Conservation (phyloP, 2,329 filamentous ascomycete species). For the Aureobasidium sp. region DNA sequence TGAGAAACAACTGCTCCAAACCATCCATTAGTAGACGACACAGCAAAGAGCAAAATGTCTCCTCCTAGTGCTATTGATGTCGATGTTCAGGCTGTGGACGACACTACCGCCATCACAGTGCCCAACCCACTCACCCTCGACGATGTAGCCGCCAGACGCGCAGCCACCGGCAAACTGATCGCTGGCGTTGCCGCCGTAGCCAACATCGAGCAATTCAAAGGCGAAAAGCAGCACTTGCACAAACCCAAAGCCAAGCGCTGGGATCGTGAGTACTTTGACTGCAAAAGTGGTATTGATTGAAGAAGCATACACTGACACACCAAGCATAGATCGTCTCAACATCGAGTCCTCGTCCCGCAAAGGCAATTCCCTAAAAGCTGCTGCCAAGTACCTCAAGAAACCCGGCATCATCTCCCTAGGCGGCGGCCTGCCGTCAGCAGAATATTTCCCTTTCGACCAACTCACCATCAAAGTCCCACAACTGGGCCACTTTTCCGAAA, state of each 20-base stretch:
- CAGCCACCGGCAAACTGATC: slow-evolving; percentile 63
- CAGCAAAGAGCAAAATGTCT: not conserved
- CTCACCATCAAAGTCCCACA: slow-evolving; percentile 67
- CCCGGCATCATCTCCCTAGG: slow-evolving; percentile 87
- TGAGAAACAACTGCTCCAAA: not conserved
- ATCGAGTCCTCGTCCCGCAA: slow-evolving; percentile 49
- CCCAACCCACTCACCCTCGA: slow-evolving; percentile 54
- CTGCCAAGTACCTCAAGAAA: slow-evolving; percentile 69
- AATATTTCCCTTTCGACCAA: slow-evolving; percentile 87
- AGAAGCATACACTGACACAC: too few relatives aligned
- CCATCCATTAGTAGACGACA: too few relatives aligned
- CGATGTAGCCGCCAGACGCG: slow-evolving; percentile 60
- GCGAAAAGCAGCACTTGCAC: slow-evolving; percentile 46
- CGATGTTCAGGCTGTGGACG: slow-evolving; percentile 11
- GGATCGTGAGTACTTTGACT: slow-evolving; percentile 59
- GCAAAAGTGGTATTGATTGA: too few relatives aligned
- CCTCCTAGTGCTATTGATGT: slow-evolving; percentile 13
- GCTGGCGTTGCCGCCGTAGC: slow-evolving; percentile 70
- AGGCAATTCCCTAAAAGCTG: slow-evolving; percentile 65
- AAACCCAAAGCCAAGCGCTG: slow-evolving; percentile 77
- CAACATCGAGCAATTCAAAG: slow-evolving; percentile 79
- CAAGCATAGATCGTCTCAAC: slow-evolving; percentile 35
- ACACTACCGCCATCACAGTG: slow-evolving; percentile 33
- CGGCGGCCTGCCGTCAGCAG: slow-evolving; percentile 79
- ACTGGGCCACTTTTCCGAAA: slow-evolving; percentile 63